These are phyloP conservation scores for Boletus bicolor DNA, from an alignment of 768 basidiomycete species.

Conservation along the genomic window DNA sequence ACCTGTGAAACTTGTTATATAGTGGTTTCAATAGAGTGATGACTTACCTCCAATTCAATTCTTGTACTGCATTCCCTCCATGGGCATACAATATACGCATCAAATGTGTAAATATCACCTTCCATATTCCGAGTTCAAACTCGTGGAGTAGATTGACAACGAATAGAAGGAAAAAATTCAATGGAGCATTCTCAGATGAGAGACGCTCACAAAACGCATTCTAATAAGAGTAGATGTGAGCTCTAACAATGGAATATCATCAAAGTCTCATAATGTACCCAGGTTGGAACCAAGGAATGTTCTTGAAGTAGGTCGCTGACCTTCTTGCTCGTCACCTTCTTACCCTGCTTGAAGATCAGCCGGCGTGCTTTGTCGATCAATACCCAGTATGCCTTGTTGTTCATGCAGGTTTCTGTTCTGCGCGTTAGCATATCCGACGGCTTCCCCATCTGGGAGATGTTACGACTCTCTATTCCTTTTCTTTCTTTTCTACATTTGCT, in stretches of 20 bases:
- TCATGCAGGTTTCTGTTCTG: fast-evolving
- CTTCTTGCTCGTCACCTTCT: neutral
- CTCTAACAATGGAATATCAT: no score
- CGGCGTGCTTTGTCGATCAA: neutral
- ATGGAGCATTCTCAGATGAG: neutral
- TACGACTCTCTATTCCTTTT: no score
- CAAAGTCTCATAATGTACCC: no score
- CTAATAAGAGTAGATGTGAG: no score
- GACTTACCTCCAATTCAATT: no score
- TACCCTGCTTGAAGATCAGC: neutral
- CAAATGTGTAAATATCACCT: neutral
- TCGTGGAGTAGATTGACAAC: neutral
- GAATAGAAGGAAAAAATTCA: neutral
- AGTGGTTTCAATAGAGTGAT: no score
- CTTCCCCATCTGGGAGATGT: neutral
- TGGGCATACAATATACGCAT: no score
- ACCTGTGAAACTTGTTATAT: no score
- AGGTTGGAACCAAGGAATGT: neutral
- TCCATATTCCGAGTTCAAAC: conserved; percentile 2
- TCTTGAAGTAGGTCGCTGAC: neutral
- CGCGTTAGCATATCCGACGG: neutral
- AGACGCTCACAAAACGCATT: neutral
- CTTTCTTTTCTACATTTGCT: no score
- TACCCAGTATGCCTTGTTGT: neutral
- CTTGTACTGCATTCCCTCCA: no score